Conservation (phyloP, 2,329 filamentous ascomycete genomes). For the Nigrospora sphaerica region DNA sequence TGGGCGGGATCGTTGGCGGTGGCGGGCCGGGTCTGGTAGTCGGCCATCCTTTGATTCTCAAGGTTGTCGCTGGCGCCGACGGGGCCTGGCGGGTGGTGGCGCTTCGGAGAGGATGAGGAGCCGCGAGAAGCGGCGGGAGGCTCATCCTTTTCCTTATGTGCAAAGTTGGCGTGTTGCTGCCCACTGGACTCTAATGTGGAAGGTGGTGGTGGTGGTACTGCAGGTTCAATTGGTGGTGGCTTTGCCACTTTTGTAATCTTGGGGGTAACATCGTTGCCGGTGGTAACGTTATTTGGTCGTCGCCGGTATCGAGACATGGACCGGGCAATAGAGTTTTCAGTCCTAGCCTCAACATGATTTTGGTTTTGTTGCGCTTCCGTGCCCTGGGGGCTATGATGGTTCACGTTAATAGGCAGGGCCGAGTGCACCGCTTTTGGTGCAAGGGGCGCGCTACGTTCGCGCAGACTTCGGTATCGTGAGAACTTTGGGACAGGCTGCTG, state of each 20-base stretch:
- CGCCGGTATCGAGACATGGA: slow-evolving; percentile 27
- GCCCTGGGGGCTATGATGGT: slow-evolving; percentile 7
- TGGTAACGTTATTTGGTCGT: slow-evolving; percentile 16
- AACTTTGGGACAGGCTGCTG: slow-evolving; percentile 11
- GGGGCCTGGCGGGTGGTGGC: slow-evolving; percentile 12
- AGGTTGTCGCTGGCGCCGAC: slow-evolving; percentile 9
- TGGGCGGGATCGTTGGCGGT: slow-evolving; percentile 11
- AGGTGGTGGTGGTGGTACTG: slow-evolving; percentile 23
- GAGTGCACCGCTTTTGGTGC: slow-evolving; percentile 11
- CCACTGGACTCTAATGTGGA: slow-evolving; percentile 9
- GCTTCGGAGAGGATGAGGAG: slow-evolving; percentile 5
- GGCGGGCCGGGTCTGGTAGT: slow-evolving; percentile 4
- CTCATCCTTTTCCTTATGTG: slow-evolving; percentile 12
- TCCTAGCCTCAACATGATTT: slow-evolving; percentile 3
- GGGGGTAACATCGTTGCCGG: slow-evolving; percentile 16
- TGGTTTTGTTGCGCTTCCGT: slow-evolving; percentile 3
- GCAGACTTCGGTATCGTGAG: slow-evolving; percentile 25
- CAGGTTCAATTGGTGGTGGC: slow-evolving; percentile 8
- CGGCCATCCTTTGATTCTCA: slow-evolving; percentile 8
- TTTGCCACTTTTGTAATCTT: slow-evolving; percentile 10
- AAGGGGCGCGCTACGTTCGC: slow-evolving; percentile 21
- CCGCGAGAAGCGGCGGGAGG: slow-evolving; percentile 3
- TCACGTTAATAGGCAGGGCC: slow-evolving; percentile 10
- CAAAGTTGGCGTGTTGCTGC: slow-evolving; percentile 6
- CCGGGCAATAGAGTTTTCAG: slow-evolving; percentile 20